Conservation (phyloP, 495 filamentous ascomycete species). For the Staphylotrichum tortipilum region DNA sequence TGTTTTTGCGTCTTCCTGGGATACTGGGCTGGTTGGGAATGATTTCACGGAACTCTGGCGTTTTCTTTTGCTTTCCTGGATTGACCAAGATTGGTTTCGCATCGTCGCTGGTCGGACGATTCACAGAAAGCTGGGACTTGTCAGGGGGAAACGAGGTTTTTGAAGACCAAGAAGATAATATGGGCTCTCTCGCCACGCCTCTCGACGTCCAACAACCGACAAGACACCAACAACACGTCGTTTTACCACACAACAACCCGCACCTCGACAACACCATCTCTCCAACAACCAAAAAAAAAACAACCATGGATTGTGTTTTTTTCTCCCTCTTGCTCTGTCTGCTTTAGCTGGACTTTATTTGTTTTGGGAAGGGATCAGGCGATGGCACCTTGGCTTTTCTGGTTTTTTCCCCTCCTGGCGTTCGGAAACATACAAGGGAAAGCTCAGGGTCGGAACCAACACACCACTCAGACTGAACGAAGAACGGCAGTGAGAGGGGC, state of each 20-base stretch:
- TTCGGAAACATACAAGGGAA: slow-evolving; percentile 11
- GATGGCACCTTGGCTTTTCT: slow-evolving; percentile 13
- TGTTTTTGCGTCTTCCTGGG: slow-evolving; percentile 16
- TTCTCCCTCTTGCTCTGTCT: slow-evolving; percentile 13
- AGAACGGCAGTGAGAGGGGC: background rate
- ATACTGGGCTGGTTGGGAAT: slow-evolving; percentile 20
- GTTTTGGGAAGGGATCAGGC: slow-evolving; percentile 7
- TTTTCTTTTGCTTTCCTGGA: slow-evolving; percentile 12
- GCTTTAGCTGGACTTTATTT: slow-evolving; percentile 6
- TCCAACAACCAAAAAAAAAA: slow-evolving; percentile 5
- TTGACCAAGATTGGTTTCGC: slow-evolving; percentile 7
- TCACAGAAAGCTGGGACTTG: slow-evolving; percentile 14
- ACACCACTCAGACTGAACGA: slow-evolving; percentile 19
- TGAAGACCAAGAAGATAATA: slow-evolving; percentile 5
- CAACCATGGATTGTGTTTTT: slow-evolving; percentile 20
- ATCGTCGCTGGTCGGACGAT: slow-evolving; percentile 21
- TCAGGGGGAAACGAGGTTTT: slow-evolving; percentile 5
- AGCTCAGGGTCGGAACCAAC: slow-evolving; percentile 7
- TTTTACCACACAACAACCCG: no score
- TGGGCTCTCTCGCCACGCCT: background rate
- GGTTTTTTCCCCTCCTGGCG: slow-evolving; percentile 11
- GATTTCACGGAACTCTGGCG: slow-evolving; percentile 17
- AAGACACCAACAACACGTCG: slow-evolving; percentile 8
- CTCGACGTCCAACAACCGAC: slow-evolving; percentile 5
- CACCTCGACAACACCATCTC: background rate